Conservation (phyloP, 768 basidiomycete species). For the Scleroderma bovista region DNA sequence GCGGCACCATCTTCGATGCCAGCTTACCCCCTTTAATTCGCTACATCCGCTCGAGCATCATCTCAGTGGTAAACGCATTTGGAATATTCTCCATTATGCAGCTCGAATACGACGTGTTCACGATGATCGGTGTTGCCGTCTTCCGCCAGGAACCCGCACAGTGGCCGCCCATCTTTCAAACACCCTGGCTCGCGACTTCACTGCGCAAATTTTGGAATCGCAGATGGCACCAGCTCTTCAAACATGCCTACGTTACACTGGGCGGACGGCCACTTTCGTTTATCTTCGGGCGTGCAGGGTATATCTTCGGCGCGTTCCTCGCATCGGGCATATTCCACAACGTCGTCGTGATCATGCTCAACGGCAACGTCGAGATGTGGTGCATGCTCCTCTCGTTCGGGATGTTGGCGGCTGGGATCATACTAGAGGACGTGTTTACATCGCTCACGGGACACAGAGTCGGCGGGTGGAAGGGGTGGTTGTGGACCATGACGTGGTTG, state of each 20-base stretch:
- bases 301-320: constrained; percentile 57
- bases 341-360: constrained; percentile 53
- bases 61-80: constrained; percentile 40
- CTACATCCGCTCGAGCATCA: constrained; percentile 37
- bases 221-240: constrained; percentile 66
- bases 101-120: constrained; percentile 34
- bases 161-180: constrained; percentile 61
- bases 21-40: constrained; percentile 27
- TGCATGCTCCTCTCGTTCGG: constrained; percentile 49
- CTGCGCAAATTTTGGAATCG: constrained; percentile 57
- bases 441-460: constrained; percentile 39
- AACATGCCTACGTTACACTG: constrained; percentile 47
- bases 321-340: constrained; percentile 59
- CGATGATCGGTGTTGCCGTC: constrained; percentile 40
- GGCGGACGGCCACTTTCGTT: constrained; percentile 40
- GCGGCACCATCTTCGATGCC: constrained; percentile 34
- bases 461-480: constrained; percentile 41
- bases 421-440: constrained; percentile 46
- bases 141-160: constrained; percentile 44
- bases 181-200: constrained; percentile 54
- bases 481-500: constrained; percentile 49
- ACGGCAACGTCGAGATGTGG: constrained; percentile 42
- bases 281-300: constrained; percentile 42
- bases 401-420: constrained; percentile 47
- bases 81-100: constrained; percentile 43